Evolutionary conservation across 768 basidiomycete species (phyloP), one percentile per base, ranked within the genome.

Genomic region (Tricholoma terreum): DNA sequence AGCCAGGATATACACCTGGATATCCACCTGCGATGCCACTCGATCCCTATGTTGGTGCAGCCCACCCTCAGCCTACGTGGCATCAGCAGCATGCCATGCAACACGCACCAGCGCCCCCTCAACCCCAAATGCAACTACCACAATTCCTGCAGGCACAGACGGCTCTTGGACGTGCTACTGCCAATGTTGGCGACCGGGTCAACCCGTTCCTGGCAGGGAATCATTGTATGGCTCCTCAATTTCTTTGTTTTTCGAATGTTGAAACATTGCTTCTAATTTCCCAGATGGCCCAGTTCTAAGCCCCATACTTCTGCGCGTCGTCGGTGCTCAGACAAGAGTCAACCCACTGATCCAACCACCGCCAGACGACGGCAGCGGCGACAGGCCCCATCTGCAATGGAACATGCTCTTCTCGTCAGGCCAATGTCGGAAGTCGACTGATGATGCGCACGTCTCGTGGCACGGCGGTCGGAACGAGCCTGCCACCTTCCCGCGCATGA

Each of bases 281-380:
- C 35, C 68, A 86, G 85, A 91, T 65, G 85, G 87, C 0, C 88
- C 90, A 2, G 88, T 90, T 9, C 75, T 92, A 3, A 80, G 81
- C 10, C 83, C 89, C 0, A 80, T 86, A 61, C 67, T 86, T 17
- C 68, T 78, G 15, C 76, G 75, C 50, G 71, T 82, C 22, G 79
- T 89, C 9, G 62, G 72, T 0, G 83, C 82, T 1, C 59, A 61
- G 6, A 60, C 85, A 5, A 68, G 71, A 46, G 56, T 91, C 33
- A 90, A 91, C 65, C 87, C 89, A 0, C 75, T 90, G 22, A 73
- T 90, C 14, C 64, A 70, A 0, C 84, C 85, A 17, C 65, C 65
- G 40, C 73, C 69, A 58, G 69, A 78, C 0, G 75, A 76, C 8
- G 67, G 68, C n/a, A n/a, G n/a, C 4, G 62, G 71, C 4, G 77